phyloP scores from a whole-genome alignment of 164 flowering plant genomes.

The grape (Vitis vinifera) region DNA sequence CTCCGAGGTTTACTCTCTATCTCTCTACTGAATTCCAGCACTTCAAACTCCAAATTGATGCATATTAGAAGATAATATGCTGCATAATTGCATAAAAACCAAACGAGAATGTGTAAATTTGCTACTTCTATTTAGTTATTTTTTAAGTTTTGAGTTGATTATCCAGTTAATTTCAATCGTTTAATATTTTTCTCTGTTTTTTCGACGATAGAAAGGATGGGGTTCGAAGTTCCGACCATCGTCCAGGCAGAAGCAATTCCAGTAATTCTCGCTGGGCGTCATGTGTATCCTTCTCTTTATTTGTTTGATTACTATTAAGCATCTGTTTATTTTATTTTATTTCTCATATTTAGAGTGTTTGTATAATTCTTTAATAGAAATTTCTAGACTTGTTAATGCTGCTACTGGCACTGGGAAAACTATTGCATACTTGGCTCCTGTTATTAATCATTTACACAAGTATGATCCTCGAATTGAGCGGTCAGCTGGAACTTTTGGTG shows the following conservation, averaged over 20 bases:
- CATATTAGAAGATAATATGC: no score
- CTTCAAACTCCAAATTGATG: no score
- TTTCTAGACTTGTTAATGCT: slow-evolving; percentile 80
- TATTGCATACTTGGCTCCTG: slow-evolving; percentile 79
- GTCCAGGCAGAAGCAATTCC: slow-evolving; percentile 94
- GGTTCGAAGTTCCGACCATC: slow-evolving; percentile 73
- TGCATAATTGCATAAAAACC: no score
- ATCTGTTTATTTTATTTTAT: not conserved
- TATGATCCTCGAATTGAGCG: slow-evolving; percentile 53
- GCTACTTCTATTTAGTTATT: not conserved
- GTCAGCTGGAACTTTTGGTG: slow-evolving; percentile 85
- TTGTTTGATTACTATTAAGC: not conserved
- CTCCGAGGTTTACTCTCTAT: slow-evolving; percentile 54
- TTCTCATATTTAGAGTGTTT: slow-evolving; percentile 9
- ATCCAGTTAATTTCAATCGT: no score
- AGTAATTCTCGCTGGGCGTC: slow-evolving; percentile 70
- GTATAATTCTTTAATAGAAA: slow-evolving; percentile 15
- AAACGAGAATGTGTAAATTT: no score
- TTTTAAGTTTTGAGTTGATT: not conserved
- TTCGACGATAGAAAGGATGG: slow-evolving; percentile 58
- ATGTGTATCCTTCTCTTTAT: slow-evolving; percentile 52
- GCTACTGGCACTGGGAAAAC: slow-evolving; percentile 97
- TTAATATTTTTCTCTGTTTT: not conserved
- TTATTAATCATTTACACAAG: slow-evolving; percentile 70
- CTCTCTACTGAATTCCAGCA: not conserved